These are phyloP conservation scores for Ustilago shanxiensis DNA, from an alignment of 1,284 basidiomycete species.

Conservation along the genomic window DNA sequence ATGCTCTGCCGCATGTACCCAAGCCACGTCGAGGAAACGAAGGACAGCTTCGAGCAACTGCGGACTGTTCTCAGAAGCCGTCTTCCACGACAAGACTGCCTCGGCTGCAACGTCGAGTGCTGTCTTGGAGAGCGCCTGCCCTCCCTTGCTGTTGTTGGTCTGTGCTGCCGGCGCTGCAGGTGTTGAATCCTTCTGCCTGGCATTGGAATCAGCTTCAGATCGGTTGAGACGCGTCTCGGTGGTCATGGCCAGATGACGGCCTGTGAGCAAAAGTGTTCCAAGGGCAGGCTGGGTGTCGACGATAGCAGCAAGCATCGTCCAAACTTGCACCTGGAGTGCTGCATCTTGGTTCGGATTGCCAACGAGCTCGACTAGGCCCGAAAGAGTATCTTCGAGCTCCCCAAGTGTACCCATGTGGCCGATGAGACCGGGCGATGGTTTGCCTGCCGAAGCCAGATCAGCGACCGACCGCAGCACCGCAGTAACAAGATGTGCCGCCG, in stretches of 20 bases:
- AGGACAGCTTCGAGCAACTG: constrained; percentile 81
- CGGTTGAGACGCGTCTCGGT: constrained; percentile 47
- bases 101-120: constrained; percentile 75
- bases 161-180: constrained; percentile 33
- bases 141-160: constrained; percentile 8
- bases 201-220: constrained; percentile 48
- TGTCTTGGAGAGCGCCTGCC: constrained; percentile 54
- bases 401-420: constrained; percentile 67
- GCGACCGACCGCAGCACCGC: constrained; percentile 47
- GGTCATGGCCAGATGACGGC: constrained; percentile 74
- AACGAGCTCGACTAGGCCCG: constrained; percentile 55
- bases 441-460: constrained; percentile 29
- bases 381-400: constrained; percentile 60
- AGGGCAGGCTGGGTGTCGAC: constrained; percentile 89
- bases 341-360: constrained; percentile 76
- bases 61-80: constrained; percentile 72
- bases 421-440: constrained; percentile 49
- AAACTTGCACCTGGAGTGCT: constrained; percentile 79
- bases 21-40: constrained; percentile 83
- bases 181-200: constrained; percentile 50
- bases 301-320: constrained; percentile 85
- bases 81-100: constrained; percentile 80
- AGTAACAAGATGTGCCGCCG: constrained; percentile 59
- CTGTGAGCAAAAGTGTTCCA: constrained; percentile 83
- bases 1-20: constrained; percentile 85